phyloP scores from a whole-genome alignment of 345 rosid species.

The Eucalyptus urophylla region DNA sequence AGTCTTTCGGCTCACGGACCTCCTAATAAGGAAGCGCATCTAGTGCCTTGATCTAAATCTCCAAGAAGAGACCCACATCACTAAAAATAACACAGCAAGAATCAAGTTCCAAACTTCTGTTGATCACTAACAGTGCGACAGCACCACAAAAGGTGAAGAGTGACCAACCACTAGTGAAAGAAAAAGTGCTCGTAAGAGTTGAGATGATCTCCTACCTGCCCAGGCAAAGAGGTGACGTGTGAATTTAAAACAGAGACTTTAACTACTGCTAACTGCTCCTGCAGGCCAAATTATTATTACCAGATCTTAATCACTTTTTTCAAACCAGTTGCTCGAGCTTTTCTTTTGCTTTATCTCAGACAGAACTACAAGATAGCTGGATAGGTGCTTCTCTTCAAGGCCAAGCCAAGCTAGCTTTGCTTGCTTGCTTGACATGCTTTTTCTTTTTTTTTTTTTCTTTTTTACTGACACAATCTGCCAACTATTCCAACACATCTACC shows the following conservation, averaged over 20 bases:
- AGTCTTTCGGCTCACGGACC: constrained; percentile 6
- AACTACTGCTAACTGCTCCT: constrained; percentile 41
- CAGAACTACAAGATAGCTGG: neutral
- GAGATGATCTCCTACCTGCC: constrained; percentile 19
- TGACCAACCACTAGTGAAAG: neutral
- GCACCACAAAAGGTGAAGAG: neutral
- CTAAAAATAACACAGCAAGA: neutral
- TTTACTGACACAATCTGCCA: constrained; percentile 65
- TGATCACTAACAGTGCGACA: neutral
- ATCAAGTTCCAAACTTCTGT: neutral
- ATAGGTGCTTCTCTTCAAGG: constrained; percentile 43
- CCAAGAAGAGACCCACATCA: neutral
- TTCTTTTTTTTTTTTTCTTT: neutral
- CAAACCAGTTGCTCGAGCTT: neutral
- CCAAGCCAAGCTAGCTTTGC: constrained; percentile 49
- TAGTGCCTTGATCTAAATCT: neutral
- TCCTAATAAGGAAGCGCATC: neutral
- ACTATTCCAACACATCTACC: constrained; percentile 47
- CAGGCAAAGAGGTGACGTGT: constrained; percentile 43
- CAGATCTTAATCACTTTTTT: constrained; percentile 11
- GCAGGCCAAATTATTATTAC: constrained; percentile 36
- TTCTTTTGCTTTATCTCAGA: neutral
- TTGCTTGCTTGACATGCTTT: constrained; percentile 15
- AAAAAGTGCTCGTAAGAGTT: constrained; percentile 2
- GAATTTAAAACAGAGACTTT: constrained; percentile 44